Base-by-base conservation (phyloP, 2,329 filamentous ascomycete genomes). In the Trichoderma gracile region DNA sequence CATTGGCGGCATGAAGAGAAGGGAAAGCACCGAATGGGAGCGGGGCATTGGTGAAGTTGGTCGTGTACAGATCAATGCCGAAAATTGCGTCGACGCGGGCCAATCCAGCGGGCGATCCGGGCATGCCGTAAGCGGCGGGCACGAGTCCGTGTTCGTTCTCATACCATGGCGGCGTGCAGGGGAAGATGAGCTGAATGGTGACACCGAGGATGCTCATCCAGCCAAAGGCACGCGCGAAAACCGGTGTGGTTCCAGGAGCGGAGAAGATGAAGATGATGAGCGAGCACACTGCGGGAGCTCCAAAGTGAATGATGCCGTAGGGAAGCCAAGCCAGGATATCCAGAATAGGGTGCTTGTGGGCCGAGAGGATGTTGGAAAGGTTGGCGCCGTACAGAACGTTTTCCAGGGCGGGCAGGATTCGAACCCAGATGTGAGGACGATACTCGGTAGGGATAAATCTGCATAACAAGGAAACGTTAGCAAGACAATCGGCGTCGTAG, bases 341-440 rank as follows among this genome's bases (percentile, higher is more conserved):
- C 64, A 97, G 86, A 55, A 92, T 82, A 7, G 90, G 86, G 77
- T 91, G 89, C 72, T 94, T 91, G 79, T 97, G 92, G 52, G 92
- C 92, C 15, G 93, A 96, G 62, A 98, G 86, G 72, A 97, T 96
- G 77, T 97, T 97, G 80, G 92, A 96, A 65, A 97, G 84, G 78
- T 97, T 97, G 68, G 93, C 93, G 71, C 94, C 94, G 75, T 97
- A 98, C 40, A 98, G 84, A 67, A 98, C 95, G 77, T 98, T 97
- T 79, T 98, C 94, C 68, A 98, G 86, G 19, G 94, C 92, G 5
- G 94, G 94, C 42, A 98, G 85, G 30, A 98, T 92, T 73, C 93
- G 92, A 69, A 97, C 94, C 91, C 93, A 97, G 72, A 97, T 97
- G 67, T 92, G 90, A 66, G 93, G 93, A 70, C 94, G 88, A 80